These are phyloP conservation scores for Nicotiana undulata DNA, from an alignment of 257 asterid species.

Conservation along the genomic window DNA sequence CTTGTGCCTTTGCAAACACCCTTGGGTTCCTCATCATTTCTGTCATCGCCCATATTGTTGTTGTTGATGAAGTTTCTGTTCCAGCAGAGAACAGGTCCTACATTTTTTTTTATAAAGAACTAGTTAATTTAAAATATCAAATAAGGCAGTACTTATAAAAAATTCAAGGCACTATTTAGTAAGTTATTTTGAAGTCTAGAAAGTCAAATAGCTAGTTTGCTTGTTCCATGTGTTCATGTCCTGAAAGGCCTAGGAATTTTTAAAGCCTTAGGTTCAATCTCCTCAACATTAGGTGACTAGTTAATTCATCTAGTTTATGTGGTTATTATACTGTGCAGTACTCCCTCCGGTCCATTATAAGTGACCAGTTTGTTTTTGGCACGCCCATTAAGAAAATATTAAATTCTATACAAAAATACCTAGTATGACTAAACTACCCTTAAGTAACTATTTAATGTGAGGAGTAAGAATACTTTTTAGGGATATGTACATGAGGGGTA, in stretches of 20 bases:
- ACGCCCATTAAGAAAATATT: no score
- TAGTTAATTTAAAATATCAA: neutral
- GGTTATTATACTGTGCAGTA: neutral
- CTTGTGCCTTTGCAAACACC: slow-evolving; percentile 11
- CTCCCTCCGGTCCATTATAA: no score
- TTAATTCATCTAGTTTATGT: neutral
- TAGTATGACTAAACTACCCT: no score
- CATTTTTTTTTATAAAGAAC: neutral
- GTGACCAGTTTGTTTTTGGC: no score
- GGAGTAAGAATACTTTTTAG: no score
- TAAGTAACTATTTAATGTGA: no score
- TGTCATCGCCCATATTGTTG: slow-evolving; percentile 11
- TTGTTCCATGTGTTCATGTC: neutral
- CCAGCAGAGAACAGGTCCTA: slow-evolving; percentile 6
- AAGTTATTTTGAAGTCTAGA: neutral
- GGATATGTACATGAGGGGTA: no score
- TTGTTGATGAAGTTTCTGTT: slow-evolving; percentile 3
- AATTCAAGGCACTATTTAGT: neutral
- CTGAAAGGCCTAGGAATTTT: neutral
- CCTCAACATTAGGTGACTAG: neutral
- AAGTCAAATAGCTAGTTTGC: neutral
- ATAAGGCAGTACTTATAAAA: neutral
- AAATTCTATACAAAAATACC: no score
- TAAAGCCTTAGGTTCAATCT: neutral
- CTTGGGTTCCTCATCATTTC: slow-evolving; percentile 11